Conservation (phyloP, 2,329 filamentous ascomycete species). For the Arthroderma uncinatum region DNA sequence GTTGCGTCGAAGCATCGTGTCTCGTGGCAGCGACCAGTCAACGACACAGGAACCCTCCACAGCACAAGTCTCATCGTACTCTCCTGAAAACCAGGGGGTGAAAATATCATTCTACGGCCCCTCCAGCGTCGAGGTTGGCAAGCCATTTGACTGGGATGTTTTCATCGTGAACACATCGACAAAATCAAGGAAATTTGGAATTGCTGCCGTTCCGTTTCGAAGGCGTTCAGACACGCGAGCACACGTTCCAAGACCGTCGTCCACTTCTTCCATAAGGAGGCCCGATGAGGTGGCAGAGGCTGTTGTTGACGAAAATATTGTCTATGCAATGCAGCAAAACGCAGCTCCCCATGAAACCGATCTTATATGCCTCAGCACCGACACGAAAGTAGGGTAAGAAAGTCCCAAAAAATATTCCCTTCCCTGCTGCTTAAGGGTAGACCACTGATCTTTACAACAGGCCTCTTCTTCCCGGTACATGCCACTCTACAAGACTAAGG, state of each 20-base stretch:
- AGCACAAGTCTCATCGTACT: conserved; percentile 16
- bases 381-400: conserved; percentile 49
- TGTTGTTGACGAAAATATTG: conserved; percentile 46
- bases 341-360: conserved; percentile 40
- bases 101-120: conserved; percentile 48
- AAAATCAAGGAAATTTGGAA: conserved; percentile 43
- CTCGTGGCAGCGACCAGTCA: background rate
- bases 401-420: conserved; percentile 19
- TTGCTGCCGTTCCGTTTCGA: conserved; percentile 43
- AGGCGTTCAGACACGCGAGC: conserved; percentile 32
- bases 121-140: conserved; percentile 38
- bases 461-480: conserved; percentile 44
- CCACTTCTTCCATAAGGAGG: conserved; percentile 31
- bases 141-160: conserved; percentile 45
- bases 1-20: conserved; percentile 35
- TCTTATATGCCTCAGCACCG: conserved; percentile 46
- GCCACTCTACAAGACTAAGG: conserved; percentile 46
- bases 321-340: conserved; percentile 45
- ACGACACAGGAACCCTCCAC: background rate
- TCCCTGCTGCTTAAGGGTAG: background rate
- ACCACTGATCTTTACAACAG: conserved; percentile 23
- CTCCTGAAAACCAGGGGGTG: conserved; percentile 36
- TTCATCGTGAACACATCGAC: conserved; percentile 50
- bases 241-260: conserved; percentile 36
- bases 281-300: conserved; percentile 38